Conservation (phyloP, 2,329 filamentous ascomycete species). For the Coniella lustricola region DNA sequence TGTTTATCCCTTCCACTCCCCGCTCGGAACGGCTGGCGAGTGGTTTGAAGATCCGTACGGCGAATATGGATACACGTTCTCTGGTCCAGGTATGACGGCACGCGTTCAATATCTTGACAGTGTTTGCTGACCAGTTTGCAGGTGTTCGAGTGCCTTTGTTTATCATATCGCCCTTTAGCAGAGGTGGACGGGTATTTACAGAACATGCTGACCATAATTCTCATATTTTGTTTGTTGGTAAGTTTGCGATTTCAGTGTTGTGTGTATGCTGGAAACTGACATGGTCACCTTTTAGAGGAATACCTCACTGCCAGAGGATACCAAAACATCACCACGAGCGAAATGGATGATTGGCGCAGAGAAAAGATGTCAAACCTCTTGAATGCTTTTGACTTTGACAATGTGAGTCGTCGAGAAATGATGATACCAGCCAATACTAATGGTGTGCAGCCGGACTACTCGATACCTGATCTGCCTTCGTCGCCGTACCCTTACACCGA, state of each 20-base stretch:
- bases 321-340: slow-evolving; percentile 16
- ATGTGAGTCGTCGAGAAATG: too few relatives aligned
- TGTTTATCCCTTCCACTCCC: slow-evolving; percentile 43
- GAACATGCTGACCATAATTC: slow-evolving; percentile 49
- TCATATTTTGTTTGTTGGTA: slow-evolving; percentile 46
- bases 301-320: slow-evolving; percentile 26
- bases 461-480: slow-evolving; percentile 38
- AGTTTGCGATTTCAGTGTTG: slow-evolving; percentile 30
- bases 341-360: slow-evolving; percentile 22
- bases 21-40: slow-evolving; percentile 41
- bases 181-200: slow-evolving; percentile 45
- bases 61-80: slow-evolving; percentile 30
- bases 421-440: too few relatives aligned
- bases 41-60: slow-evolving; percentile 40
- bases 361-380: slow-evolving; percentile 21
- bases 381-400: slow-evolving; percentile 23
- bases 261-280: too few relatives aligned
- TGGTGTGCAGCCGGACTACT: slow-evolving; percentile 33
- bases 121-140: not conserved
- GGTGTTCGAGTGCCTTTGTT: slow-evolving; percentile 46
- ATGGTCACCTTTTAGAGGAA: slow-evolving; percentile 7
- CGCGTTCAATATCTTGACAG: not conserved
- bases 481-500: slow-evolving; percentile 34
- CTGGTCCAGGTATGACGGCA: slow-evolving; percentile 23
- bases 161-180: slow-evolving; percentile 50